Conservation (phyloP, 177 flowering plant species). For the Vitis hybrid region DNA sequence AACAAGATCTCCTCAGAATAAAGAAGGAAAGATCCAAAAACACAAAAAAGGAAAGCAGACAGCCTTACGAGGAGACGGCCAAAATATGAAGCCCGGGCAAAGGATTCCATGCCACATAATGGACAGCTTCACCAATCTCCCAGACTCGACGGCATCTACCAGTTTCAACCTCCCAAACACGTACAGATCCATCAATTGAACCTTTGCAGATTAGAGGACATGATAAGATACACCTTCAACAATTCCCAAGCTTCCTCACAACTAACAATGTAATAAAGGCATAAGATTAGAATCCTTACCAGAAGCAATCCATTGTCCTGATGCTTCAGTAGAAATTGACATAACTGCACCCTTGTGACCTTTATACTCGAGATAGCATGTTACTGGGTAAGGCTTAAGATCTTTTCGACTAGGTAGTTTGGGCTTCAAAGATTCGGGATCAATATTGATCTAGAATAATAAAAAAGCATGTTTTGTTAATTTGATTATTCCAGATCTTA, state of each 20-base stretch:
- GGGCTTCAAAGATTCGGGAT: slow-evolving; percentile 93
- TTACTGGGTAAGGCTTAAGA: slow-evolving; percentile 87
- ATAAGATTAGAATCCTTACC: slow-evolving; percentile 39
- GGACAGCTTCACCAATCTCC: slow-evolving; percentile 70
- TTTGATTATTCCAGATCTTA: neutral
- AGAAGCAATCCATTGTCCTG: slow-evolving; percentile 96
- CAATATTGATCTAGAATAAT: slow-evolving; percentile 75
- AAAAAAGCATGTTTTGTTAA: neutral
- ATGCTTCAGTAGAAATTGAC: slow-evolving; percentile 66
- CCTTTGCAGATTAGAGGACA: slow-evolving; percentile 42
- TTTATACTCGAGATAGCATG: slow-evolving; percentile 86
- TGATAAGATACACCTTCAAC: neutral
- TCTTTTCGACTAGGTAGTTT: slow-evolving; percentile 87
- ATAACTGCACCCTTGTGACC: slow-evolving; percentile 83
- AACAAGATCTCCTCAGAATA: neutral
- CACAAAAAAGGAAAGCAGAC: slow-evolving; percentile 3
- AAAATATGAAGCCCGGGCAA: slow-evolving; percentile 62
- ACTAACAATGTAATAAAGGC: neutral
- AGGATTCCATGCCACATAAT: slow-evolving; percentile 93
- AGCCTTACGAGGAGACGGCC: slow-evolving; percentile 72
- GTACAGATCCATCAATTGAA: slow-evolving; percentile 87
- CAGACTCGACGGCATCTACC: slow-evolving; percentile 77
- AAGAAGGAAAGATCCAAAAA: neutral
- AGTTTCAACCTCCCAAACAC: slow-evolving; percentile 95
- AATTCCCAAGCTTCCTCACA: neutral